Base-by-base conservation (phyloP, 2,329 filamentous ascomycete species). In the Acrocalymma vagum region DNA sequence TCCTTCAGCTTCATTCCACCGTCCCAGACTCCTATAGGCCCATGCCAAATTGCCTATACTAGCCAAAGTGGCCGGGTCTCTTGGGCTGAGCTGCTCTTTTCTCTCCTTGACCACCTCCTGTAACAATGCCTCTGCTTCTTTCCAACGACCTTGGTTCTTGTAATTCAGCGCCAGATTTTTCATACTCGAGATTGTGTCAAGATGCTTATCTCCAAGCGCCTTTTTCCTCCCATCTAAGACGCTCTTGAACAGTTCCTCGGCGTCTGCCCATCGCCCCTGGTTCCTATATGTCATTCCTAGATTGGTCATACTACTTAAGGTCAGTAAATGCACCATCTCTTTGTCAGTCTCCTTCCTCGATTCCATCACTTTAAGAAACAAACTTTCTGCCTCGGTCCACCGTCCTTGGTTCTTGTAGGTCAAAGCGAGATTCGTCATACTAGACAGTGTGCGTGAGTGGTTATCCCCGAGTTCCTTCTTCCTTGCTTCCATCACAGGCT, bases 401-500 rank as follows among this genome's bases (percentile, higher is more conserved):
- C 22, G 20, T 23, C 13, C 31, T 13, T 35, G 31, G n/a, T 4
- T 9, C 9, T 4, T 25, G n/a, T 24, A 35, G 8, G 22, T 25
- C 17, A 14, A 22, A 17, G 38, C 31, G 4, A 42, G 32, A 25
- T 42, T 36, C 13, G 8, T 9, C 31, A 35, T 31, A 13, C 26
- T 31, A 6, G 10, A 26, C 21, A 42, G 22, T 18, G 32, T 42
- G 21, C 36, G 9, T 4, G 25, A 32, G 27, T 42, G 31, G 5
- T 42, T 16, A 2, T 29, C 9, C 5, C 20, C 14, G 13, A 35
- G 38, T 11, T 21, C 11, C 20, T 21, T 35, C 31, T 20, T 14
- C 0, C 7, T 10, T 8, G 10, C 20, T 13, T 25, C 29, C 23
- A 30, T 7, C 26, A 54, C 48, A 38, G 51, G 38, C 16, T 45